Evolutionary conservation across 1,284 basidiomycete species (phyloP).

Genomic region (Austroboletus niveus): DNA sequence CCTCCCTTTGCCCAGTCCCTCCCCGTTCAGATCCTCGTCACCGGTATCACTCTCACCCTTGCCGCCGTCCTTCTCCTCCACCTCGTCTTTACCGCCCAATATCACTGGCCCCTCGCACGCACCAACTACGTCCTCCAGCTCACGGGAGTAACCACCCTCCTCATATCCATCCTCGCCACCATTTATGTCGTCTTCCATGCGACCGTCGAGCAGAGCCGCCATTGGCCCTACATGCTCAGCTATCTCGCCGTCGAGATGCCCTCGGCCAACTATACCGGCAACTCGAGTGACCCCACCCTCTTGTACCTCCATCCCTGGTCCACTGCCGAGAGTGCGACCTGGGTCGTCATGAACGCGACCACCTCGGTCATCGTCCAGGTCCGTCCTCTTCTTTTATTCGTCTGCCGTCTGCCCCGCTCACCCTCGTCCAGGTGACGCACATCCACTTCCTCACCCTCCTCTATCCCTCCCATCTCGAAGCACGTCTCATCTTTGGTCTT

Average conservation of each 20-base stretch:
- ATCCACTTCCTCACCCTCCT: constrained; percentile 97
- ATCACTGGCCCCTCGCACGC: constrained; percentile 92
- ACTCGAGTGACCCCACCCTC: constrained; percentile 27
- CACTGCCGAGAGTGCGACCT: constrained; percentile 68
- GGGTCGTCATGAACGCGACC: constrained; percentile 86
- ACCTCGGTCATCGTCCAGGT: constrained; percentile 87
- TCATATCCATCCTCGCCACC: constrained; percentile 76
- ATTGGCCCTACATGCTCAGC: constrained; percentile 94
- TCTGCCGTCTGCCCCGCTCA: not conserved
- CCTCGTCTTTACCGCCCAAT: constrained; percentile 92
- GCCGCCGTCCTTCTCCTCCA: constrained; percentile 88
- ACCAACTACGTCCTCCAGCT: constrained; percentile 91
- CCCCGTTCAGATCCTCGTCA: constrained; percentile 88
- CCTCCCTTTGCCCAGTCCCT: constrained; percentile 83
- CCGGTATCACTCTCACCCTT: constrained; percentile 86
- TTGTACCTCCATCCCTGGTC: constrained; percentile 56
- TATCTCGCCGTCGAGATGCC: constrained; percentile 87
- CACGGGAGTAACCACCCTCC: constrained; percentile 75
- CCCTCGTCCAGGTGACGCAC: constrained; percentile 75
- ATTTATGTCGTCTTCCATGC: constrained; percentile 71
- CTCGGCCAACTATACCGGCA: constrained; percentile 20
- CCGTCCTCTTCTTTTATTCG: constrained; percentile 18
- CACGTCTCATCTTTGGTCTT: constrained; percentile 82
- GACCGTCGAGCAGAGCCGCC: constrained; percentile 60
- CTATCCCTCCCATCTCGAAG: constrained; percentile 92